phyloP scores from a whole-genome alignment of 306 rosid species.

The Abrus precatorius region DNA sequence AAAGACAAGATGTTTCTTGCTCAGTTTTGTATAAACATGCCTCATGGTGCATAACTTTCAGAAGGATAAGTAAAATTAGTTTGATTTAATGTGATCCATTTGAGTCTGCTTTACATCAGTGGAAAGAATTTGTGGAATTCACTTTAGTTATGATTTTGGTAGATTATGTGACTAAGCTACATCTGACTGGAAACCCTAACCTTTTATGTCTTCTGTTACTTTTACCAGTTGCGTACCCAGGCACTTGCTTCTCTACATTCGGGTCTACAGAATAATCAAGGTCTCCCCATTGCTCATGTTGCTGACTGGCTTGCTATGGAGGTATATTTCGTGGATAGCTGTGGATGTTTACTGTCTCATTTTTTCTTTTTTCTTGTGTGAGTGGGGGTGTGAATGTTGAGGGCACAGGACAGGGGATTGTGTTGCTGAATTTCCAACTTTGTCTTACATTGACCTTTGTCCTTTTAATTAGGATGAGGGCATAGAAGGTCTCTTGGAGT shows the following conservation, averaged over 20 bases:
- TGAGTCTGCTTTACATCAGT: constrained; percentile 37
- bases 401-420: neutral
- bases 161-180: constrained; percentile 27
- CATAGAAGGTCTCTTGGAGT: constrained; percentile 77
- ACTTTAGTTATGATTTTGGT: constrained; percentile 36
- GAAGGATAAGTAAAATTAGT: constrained; percentile 32
- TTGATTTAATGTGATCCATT: constrained; percentile 4
- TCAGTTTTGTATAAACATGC: constrained; percentile 4
- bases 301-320: constrained; percentile 95
- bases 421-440: constrained; percentile 41
- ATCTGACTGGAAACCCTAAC: constrained; percentile 34
- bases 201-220: constrained; percentile 42
- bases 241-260: constrained; percentile 96
- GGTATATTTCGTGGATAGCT: constrained; percentile 64
- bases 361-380: constrained; percentile 5
- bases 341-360: constrained; percentile 34
- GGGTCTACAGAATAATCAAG: constrained; percentile 92
- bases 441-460: constrained; percentile 46
- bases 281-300: constrained; percentile 80
- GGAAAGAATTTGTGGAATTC: constrained; percentile 32
- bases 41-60: constrained; percentile 25
- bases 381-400: neutral
- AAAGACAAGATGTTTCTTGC: constrained; percentile 23
- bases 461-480: constrained; percentile 78
- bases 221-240: constrained; percentile 84